Evolutionary conservation across 306 rosid genomes (phyloP), one percentile per base, ranked within the genome.

Genomic region (Cicer yamashitae): DNA sequence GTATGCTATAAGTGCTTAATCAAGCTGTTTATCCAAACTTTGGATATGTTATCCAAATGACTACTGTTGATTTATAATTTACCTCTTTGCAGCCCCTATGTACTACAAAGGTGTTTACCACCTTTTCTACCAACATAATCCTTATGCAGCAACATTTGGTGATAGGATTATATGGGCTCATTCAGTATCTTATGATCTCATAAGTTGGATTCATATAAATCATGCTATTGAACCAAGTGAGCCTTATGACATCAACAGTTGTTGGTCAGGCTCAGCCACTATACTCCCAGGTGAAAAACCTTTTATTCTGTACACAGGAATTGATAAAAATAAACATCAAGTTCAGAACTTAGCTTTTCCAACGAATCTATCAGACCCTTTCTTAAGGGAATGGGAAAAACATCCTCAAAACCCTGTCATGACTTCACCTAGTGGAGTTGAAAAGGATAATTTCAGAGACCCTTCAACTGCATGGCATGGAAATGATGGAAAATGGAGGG

Each of bases 381-480:
- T 89, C 54, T 64, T 84, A 38, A 84, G 57, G 48, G 93, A 86
- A 71, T 89, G 93, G 93, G 12, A 46, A 12, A 89, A 89, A 78
- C 62, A 75, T 34, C 67, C 90, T 78, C 80, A 66, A 7, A 89
- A 89, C 39, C 93, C 93, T 47, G 67, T 89, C 4, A 77, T 89
- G 68, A 70, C 66, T 30, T 82, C 90, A 22, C 82, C 83, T 1
- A 67, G 3, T 56, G 86, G 73, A 25, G 83, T 83, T 47, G 89
- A 84, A 15, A 53, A 43, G n/a, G 2, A 38, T 46, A 68, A 84
- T 15, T 89, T 86, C 51, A 81, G 93, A 80, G 93, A 89, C 84
- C 93, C 93, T 40, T 82, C 90, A 25, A 89, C 89, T 82, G 86
- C 89, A 80, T 89, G 93, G 93, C 63, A 58, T 4, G 90, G 89